Evolutionary conservation across 1,139 yeast species (phyloP).

Genomic region (Sporopachydermia cereana): DNA sequence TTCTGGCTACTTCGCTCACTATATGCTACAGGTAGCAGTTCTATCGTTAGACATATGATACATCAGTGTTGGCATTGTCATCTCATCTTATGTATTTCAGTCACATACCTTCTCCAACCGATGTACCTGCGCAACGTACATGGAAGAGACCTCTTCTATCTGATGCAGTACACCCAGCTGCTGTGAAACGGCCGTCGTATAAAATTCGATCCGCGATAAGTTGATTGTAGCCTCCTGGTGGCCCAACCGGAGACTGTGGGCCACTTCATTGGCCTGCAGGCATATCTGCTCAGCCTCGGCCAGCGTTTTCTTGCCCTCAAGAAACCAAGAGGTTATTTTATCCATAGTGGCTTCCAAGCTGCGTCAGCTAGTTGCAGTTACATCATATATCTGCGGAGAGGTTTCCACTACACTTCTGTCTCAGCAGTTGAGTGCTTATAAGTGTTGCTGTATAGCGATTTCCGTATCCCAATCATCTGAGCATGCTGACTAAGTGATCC

Average conservation of each 20-base stretch:
- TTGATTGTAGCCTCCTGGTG: neutral
- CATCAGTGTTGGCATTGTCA: no score
- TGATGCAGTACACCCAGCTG: neutral
- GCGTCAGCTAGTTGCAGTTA: no score
- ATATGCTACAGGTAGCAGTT: no score
- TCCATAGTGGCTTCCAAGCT: no score
- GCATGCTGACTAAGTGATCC: no score
- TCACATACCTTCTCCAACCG: neutral
- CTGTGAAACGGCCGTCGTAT: neutral
- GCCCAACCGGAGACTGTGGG: neutral
- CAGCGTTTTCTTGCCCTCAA: constrained; percentile 24
- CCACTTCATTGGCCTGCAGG: constrained; percentile 22
- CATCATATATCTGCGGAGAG: no score
- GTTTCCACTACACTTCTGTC: no score
- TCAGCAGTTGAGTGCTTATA: no score
- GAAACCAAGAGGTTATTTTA: constrained; percentile 15
- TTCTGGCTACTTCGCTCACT: constrained; percentile 16
- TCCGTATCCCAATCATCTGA: no score
- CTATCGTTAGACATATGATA: no score
- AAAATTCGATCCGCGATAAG: neutral
- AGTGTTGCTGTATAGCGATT: no score
- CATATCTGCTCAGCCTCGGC: constrained; percentile 27
- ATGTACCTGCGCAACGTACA: neutral
- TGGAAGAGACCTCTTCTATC: neutral
- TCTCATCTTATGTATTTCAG: no score